phyloP scores from a whole-genome alignment of 441 rosid genomes.

The Gossypium gossypioides region DNA sequence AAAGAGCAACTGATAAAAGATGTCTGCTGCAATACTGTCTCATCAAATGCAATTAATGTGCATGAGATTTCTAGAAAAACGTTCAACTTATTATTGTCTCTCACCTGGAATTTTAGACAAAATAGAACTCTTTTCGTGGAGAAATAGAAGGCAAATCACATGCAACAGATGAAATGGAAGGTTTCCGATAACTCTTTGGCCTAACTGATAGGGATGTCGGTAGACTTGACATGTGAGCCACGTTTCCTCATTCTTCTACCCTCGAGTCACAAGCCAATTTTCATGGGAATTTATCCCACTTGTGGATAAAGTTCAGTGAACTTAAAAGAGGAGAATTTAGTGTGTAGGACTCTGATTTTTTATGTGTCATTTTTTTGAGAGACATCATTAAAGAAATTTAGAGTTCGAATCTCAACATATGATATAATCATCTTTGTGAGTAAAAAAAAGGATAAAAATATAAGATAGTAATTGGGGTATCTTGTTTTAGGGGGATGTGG shows the following conservation, averaged over 20 bases:
- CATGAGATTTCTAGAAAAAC: background rate
- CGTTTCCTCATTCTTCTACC: conserved; percentile 1
- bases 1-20: background rate
- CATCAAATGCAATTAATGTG: background rate
- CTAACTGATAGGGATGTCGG: conserved; percentile 19
- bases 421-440: background rate
- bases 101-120: background rate
- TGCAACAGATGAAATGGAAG: background rate
- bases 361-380: too few species aligned
- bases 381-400: background rate
- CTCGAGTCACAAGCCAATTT: background rate
- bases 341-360: too few species aligned
- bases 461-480: conserved; percentile 1
- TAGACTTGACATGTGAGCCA: conserved; percentile 17
- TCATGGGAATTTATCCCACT: background rate
- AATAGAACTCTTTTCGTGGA: background rate
- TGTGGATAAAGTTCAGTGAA: background rate
- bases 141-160: background rate
- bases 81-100: background rate
- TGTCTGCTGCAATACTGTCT: background rate
- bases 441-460: background rate
- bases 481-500: conserved; percentile 15
- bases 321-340: background rate
- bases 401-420: background rate
- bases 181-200: background rate